These are phyloP conservation scores for Huntiella omanensis DNA, from an alignment of 2,329 filamentous ascomycete species.

Conservation along the genomic window DNA sequence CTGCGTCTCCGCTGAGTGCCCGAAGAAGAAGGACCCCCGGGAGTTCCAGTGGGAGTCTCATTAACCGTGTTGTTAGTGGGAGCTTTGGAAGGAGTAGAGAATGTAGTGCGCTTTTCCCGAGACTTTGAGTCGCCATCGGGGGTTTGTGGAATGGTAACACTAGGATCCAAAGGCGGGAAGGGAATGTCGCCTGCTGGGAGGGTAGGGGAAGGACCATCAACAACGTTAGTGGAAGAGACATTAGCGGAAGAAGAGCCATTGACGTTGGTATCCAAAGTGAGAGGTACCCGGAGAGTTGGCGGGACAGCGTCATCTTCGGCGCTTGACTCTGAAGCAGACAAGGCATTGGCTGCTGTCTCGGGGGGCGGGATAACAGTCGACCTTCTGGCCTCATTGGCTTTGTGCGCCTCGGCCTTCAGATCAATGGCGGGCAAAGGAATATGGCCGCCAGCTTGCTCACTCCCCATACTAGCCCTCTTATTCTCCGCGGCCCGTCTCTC, in stretches of 20 bases:
- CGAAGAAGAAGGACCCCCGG: constrained; percentile 20
- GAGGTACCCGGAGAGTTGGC: constrained; percentile 5
- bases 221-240: neutral
- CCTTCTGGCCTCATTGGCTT: constrained; percentile 14
- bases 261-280: constrained; percentile 15
- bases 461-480: constrained; percentile 25
- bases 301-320: neutral
- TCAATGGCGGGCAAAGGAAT: constrained; percentile 15
- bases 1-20: constrained; percentile 36
- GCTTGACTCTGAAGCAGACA: constrained; percentile 3
- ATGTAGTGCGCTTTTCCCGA: constrained; percentile 34
- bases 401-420: constrained; percentile 13
- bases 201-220: constrained; percentile 23
- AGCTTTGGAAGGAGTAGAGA: constrained; percentile 33
- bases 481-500: constrained; percentile 27
- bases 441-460: constrained; percentile 20
- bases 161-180: constrained; percentile 29
- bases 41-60: neutral
- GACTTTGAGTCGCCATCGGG: constrained; percentile 5
- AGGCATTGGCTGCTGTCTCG: neutral
- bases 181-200: constrained; percentile 24
- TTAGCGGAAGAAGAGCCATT: constrained; percentile 12
- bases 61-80: constrained; percentile 15
- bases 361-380: constrained; percentile 14
- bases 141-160: constrained; percentile 11